These are phyloP conservation scores for Blastomyces emzantsi DNA, from an alignment of 2,329 filamentous ascomycete species.

Conservation along the genomic window DNA sequence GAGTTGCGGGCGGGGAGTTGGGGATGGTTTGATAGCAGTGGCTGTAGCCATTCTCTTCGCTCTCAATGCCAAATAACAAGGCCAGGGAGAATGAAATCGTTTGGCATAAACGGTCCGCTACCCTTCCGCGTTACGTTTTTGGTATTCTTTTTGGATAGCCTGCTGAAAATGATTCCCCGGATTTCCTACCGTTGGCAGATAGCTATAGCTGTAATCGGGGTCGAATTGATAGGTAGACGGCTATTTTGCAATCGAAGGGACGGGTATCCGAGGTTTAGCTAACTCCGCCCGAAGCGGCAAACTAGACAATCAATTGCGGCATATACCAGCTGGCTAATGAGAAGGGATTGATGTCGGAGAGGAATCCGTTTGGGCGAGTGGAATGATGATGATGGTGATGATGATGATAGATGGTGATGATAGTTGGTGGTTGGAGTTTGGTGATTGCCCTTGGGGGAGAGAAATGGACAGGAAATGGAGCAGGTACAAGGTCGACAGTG, in stretches of 20 bases:
- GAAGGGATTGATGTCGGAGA: too few relatives aligned
- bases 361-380: too few relatives aligned
- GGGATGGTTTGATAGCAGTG: conserved; percentile 9
- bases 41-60: conserved; percentile 15
- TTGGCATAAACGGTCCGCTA: background rate
- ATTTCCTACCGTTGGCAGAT: background rate
- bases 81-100: background rate
- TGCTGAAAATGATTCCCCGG: background rate
- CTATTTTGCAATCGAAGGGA: background rate
- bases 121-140: background rate
- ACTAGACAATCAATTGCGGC: background rate
- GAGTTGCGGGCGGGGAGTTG: conserved; percentile 7
- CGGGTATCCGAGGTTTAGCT: background rate
- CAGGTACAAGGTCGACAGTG: background rate
- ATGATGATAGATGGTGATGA: too few relatives aligned
- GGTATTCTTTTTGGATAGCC: background rate
- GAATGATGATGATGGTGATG: too few relatives aligned
- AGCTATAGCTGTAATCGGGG: background rate
- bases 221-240: background rate
- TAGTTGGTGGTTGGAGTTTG: background rate
- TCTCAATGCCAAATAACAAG: background rate
- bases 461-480: too few relatives aligned
- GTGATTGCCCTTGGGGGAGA: background rate
- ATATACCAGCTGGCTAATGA: background rate
- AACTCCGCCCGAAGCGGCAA: background rate